Percentiles rank a stretch among this genome's conserved stretches.
Evolutionary conservation across 2,329 filamentous ascomycete genomes (phyloP).

Genomic region (Arthroderma sp.): DNA sequence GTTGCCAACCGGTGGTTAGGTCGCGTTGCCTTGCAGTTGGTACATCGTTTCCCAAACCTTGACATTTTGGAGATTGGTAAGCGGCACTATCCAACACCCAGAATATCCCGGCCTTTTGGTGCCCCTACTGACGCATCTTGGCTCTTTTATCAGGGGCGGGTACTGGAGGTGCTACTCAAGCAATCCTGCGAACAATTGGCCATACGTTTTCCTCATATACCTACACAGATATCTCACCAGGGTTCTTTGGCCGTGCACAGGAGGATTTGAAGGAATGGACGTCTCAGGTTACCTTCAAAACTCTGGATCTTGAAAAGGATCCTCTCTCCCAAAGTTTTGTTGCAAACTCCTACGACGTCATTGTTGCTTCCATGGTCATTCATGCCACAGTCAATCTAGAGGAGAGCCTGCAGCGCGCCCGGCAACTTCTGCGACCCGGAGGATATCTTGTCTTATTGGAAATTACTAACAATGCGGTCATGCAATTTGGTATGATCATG

Average conservation of each 20-base stretch:
- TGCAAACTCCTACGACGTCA: conserved; percentile 25
- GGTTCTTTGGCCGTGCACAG: conserved; percentile 31
- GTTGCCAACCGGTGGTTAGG: conserved; percentile 18
- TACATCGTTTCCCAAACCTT: conserved; percentile 32
- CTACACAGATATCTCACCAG: conserved; percentile 36
- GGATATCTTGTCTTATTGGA: conserved; percentile 39
- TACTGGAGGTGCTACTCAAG: conserved; percentile 32
- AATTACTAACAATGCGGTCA: conserved; percentile 18
- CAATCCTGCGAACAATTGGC: conserved; percentile 25
- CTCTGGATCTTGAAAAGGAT: conserved; percentile 15
- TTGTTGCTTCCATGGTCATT: conserved; percentile 32
- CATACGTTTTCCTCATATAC: conserved; percentile 31
- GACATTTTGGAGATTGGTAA: conserved; percentile 35
- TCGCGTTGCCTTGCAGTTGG: conserved; percentile 25
- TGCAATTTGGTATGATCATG: conserved; percentile 21
- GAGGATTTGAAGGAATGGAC: conserved; percentile 20
- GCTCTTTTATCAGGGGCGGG: no score
- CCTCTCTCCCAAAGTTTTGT: conserved; percentile 12
- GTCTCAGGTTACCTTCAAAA: conserved; percentile 25
- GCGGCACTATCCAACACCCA: no score
- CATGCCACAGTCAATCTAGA: conserved; percentile 25
- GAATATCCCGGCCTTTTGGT: no score
- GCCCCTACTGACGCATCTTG: no score
- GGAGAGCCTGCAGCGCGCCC: conserved; percentile 23
- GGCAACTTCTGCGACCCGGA: conserved; percentile 34